Base-by-base conservation (phyloP, 345 rosid genomes). In the Excoecaria agallocha region DNA sequence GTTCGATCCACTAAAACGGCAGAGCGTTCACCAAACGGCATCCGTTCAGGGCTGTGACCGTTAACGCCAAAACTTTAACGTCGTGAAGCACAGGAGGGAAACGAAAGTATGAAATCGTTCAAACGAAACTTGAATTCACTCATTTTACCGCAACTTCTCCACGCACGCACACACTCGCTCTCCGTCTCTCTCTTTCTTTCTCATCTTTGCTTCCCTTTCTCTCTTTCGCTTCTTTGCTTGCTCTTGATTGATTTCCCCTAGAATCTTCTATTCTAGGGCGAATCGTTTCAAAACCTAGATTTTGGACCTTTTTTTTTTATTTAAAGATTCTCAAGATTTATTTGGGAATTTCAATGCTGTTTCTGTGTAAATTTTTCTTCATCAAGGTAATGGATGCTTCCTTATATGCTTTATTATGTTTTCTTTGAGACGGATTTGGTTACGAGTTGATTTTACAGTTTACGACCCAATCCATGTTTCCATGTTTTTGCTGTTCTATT, bases 41-140 rank as follows among this genome's bases (percentile, higher is more conserved):
- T 57, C 19, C 17, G n/a, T 7, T 10, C 50, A 46, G 58, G 12
- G 48, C 12, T 49, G 35, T 37, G 73, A 30, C 68, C 68, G 57
- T 49, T 45, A 45, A 30, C 54, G 30, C 25, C 48, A 43, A 3
- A 24, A 24, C 0, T 9, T 0, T 75, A 71, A 84, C 86, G 80
- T 35, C 80, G 85, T 78, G 50, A 78, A 46, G 13, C 38, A n/a
- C 70, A 43, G 86, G 90, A 80, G 88, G 90, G 90, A 85, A 87
- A 83, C 68, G 70, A 78, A 59, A 50, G 24, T n/a, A 35, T 50
- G 61, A 75, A 87, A 65, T 41, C 11, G 73, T 77, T 83, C 61
- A 79, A 85, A 84, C 54, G 38, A 63, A 22, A 75, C 54, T 73
- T 58, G 54, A 61, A 76, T n/a, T 56, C 64, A 11, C 70, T 20